Percentiles rank a stretch among this genome's conserved stretches.
These are phyloP conservation scores for Aspergillus latus DNA, from an alignment of 2,329 filamentous ascomycete genomes.

Conservation along the genomic window DNA sequence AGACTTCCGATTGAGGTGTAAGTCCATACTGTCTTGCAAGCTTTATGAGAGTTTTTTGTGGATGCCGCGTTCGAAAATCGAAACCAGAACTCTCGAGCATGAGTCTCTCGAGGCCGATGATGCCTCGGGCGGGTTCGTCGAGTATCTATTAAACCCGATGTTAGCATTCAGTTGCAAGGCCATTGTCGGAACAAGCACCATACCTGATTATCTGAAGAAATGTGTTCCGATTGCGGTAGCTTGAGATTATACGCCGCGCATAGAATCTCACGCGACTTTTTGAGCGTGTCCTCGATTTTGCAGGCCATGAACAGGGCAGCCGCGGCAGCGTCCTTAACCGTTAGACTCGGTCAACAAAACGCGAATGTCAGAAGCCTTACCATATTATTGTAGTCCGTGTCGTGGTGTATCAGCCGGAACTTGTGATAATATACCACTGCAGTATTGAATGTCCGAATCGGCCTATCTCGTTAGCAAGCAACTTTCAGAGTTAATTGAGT, in stretches of 20 bases:
- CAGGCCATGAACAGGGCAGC: conserved; percentile 89
- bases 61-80: conserved; percentile 86
- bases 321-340: conserved; percentile 72
- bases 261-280: conserved; percentile 91
- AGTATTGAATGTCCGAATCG: conserved; percentile 87
- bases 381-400: conserved; percentile 76
- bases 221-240: conserved; percentile 62
- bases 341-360: background rate
- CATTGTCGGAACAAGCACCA: conserved; percentile 20
- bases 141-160: conserved; percentile 60
- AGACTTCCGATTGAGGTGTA: conserved; percentile 55
- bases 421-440: conserved; percentile 92
- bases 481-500: background rate
- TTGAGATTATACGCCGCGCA: conserved; percentile 88
- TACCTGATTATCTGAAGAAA: conserved; percentile 80
- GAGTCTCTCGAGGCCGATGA: conserved; percentile 86
- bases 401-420: conserved; percentile 82
- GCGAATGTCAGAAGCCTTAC: conserved; percentile 32
- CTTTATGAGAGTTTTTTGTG: conserved; percentile 82
- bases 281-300: conserved; percentile 97
- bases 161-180: background rate
- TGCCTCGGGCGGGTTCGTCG: conserved; percentile 72
- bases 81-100: conserved; percentile 93
- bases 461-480: conserved; percentile 51
- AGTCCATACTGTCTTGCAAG: conserved; percentile 63